These are phyloP conservation scores for Backusella morwellensis DNA, from an alignment of 192 early-diverging fungal genomes.

Conservation along the genomic window DNA sequence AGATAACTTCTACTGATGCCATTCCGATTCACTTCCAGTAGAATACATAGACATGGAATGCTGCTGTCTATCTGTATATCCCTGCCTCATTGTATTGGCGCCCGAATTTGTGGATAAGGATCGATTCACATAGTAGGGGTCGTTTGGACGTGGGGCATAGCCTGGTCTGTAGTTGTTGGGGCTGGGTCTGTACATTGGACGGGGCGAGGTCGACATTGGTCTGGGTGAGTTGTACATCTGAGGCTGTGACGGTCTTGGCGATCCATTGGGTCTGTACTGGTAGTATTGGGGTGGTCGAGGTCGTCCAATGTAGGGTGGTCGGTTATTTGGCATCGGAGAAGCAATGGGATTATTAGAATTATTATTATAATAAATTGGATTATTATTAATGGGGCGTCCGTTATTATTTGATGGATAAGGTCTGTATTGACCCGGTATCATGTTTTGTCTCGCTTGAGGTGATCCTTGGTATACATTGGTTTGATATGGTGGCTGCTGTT, in stretches of 20 bases:
- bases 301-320: not conserved
- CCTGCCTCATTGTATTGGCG: not conserved
- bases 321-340: constrained; percentile 8
- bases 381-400: constrained; percentile 1
- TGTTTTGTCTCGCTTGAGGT: constrained; percentile 2
- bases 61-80: constrained; percentile 7
- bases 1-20: not conserved
- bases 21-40: constrained; percentile 5
- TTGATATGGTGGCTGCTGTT: not conserved
- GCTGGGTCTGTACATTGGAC: not conserved
- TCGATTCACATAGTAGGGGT: not conserved
- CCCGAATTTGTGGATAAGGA: not conserved
- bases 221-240: not conserved
- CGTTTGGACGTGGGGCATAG: not conserved
- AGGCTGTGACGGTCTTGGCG: not conserved
- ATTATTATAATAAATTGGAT: constrained; percentile 13
- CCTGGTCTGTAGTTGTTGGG: not conserved
- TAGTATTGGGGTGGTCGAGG: not conserved
- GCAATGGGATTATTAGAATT: not conserved
- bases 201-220: not conserved
- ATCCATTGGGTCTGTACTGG: not conserved
- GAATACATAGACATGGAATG: constrained; percentile 16
- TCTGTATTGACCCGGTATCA: not conserved
- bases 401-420: not conserved
- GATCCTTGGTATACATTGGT: not conserved